These are phyloP conservation scores for Periconia macrospinosa DNA, from an alignment of 2,329 filamentous ascomycete genomes.

Conservation along the genomic window DNA sequence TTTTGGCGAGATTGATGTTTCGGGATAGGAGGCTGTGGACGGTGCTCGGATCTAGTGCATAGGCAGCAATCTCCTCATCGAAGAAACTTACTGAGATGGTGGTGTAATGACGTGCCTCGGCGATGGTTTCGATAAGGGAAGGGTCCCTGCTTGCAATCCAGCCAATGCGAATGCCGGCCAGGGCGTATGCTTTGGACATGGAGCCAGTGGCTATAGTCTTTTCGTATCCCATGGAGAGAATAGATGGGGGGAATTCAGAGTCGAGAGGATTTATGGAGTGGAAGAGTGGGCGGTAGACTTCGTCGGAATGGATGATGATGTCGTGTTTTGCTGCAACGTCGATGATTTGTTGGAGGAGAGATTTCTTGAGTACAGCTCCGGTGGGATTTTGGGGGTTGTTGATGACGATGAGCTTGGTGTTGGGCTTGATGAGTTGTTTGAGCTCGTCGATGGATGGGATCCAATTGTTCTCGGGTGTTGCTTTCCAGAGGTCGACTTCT, in stretches of 20 bases:
- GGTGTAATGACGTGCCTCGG: conserved; percentile 75
- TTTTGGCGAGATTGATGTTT: conserved; percentile 68
- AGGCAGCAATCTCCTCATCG: conserved; percentile 77
- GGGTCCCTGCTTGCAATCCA: conserved; percentile 74
- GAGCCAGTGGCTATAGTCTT: conserved; percentile 75
- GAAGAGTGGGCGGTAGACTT: conserved; percentile 84
- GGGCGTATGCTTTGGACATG: conserved; percentile 81
- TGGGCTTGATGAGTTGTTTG: conserved; percentile 63
- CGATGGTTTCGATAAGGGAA: conserved; percentile 64
- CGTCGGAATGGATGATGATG: conserved; percentile 73
- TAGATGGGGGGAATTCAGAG: conserved; percentile 64
- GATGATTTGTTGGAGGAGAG: conserved; percentile 63
- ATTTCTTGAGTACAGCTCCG: conserved; percentile 67
- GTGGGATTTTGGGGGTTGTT: conserved; percentile 85
- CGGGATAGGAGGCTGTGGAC: conserved; percentile 65
- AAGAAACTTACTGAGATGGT: conserved; percentile 84
- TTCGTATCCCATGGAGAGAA: conserved; percentile 71
- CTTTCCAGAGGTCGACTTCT: conserved; percentile 75
- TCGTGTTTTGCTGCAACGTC: conserved; percentile 63
- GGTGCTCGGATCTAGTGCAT: conserved; percentile 67
- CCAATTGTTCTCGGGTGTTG: conserved; percentile 66
- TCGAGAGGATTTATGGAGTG: conserved; percentile 64
- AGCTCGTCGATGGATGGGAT: conserved; percentile 69
- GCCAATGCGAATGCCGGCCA: conserved; percentile 79
- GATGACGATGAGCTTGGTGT: conserved; percentile 72